Conservation (phyloP, 2,329 filamentous ascomycete species). For the Trichoderma sp. region DNA sequence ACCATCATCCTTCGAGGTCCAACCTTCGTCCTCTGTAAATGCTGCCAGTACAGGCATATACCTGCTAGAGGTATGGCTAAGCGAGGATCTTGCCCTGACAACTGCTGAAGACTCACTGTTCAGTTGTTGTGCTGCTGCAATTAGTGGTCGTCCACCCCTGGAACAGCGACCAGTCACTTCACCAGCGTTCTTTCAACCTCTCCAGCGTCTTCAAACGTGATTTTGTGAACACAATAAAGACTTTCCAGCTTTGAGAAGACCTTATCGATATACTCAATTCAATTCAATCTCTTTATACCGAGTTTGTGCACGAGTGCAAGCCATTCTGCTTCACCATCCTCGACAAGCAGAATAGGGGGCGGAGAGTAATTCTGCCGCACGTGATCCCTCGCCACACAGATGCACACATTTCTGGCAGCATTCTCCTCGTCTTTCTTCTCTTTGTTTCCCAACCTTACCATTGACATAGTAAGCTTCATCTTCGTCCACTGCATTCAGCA, state of each 20-base stretch:
- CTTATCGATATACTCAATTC: neutral
- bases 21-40: too few relatives aligned
- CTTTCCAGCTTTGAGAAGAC: fast-evolving
- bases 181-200: neutral
- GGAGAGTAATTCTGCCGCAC: neutral
- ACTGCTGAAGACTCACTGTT: neutral
- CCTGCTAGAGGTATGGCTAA: neutral
- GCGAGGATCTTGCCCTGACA: neutral
- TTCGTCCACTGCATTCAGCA: neutral
- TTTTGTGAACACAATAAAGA: fast-evolving
- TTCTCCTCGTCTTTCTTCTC: neutral
- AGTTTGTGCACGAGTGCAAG: neutral
- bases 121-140: neutral
- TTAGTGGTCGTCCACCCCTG: neutral
- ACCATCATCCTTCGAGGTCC: neutral
- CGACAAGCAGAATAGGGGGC: neutral
- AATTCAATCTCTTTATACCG: neutral
- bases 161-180: neutral
- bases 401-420: neutral
- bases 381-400: conserved; percentile 11
- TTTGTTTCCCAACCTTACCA: too few relatives aligned
- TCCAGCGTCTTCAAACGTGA: neutral
- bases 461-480: neutral
- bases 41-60: neutral
- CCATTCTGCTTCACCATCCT: neutral